Evolutionary conservation across 306 rosid genomes (phyloP), one percentile per base, ranked within the genome.

Genomic region (Styphnolobium japonicum): DNA sequence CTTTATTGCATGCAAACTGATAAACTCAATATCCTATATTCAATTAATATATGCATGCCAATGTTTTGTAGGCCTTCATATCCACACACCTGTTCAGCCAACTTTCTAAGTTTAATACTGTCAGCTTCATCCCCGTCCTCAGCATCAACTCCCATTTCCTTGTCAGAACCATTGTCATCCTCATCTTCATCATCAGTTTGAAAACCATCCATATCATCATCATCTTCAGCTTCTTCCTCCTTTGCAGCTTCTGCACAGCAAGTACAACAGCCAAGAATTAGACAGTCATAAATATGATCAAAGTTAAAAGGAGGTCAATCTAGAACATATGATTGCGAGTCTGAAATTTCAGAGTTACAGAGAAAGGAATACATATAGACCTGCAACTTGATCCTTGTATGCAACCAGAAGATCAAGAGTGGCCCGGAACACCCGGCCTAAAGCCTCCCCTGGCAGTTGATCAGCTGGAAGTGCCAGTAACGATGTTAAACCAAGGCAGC

Each of bases 341-440:
- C 70, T 55, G 33, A 23, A 33, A 76, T 33, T 36, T 43, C 48
- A 58, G 62, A 73, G 58, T 73, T 10, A 10, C 15, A 23, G 43
- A 31, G 67, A 57, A 69, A 33, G 62, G 37, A 45, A 21, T 49
- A 37, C 29, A 66, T 29, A 80, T 19, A 70, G 56, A 94, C 98
- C 98, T 84, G 97, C 93, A 82, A 94, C 95, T 94, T 94, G 98
- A 65, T 94, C 91, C 84, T 94, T 92, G 87, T 94, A 94, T 36
- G 97, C 95, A 87, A 91, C 95, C 58, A 94, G 80, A 68, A 92
- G 95, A 83, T 91, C 95, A 74, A 94, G 98, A 51, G 89, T 87
- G 58, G 94, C 97, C 80, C 88, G 90, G 78, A 94, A 94, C 80
- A 94, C 97, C 71, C 91, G 97, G 61, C 93, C 93, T 52, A 94